Percentiles rank a stretch among this genome's conserved stretches.
Conservation (phyloP, 2,329 filamentous ascomycete genomes). For the Exophiala bonariae region DNA sequence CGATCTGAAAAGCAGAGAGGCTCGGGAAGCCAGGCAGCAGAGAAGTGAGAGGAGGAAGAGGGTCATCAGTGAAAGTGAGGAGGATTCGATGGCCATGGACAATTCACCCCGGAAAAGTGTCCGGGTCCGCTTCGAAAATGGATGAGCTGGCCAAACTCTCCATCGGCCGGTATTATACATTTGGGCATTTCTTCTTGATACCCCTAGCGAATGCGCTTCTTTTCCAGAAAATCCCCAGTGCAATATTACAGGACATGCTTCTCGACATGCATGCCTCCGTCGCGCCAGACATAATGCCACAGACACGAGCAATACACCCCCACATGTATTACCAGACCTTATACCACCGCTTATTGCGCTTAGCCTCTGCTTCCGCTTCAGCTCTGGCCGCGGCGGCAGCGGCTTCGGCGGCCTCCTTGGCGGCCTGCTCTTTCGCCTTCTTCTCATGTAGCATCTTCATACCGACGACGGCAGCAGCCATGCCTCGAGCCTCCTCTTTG, state of each 20-base stretch:
- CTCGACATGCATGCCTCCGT: not conserved
- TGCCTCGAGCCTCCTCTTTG: conserved; percentile 73
- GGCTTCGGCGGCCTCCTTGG: conserved; percentile 38
- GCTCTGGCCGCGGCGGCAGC: conserved; percentile 28
- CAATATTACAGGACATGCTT: too few relatives aligned
- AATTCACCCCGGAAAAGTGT: conserved; percentile 26
- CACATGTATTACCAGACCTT: conserved; percentile 44
- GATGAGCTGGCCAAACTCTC: conserved; percentile 8
- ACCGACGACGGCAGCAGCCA: conserved; percentile 82
- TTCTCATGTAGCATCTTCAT: conserved; percentile 72
- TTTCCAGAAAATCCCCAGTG: too few relatives aligned
- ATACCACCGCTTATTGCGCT: conserved; percentile 46
- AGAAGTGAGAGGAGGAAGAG: conserved; percentile 52
- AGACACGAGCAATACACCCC: conserved; percentile 21
- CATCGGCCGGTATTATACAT: too few relatives aligned
- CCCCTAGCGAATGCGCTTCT: too few relatives aligned
- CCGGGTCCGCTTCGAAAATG: conserved; percentile 21
- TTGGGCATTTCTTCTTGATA: too few relatives aligned
- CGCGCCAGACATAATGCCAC: conserved; percentile 24
- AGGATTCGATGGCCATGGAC: conserved; percentile 9
- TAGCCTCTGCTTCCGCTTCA: conserved; percentile 40
- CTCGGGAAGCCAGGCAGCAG: conserved; percentile 58
- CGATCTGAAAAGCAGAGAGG: conserved; percentile 61
- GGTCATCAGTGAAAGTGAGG: conserved; percentile 15
- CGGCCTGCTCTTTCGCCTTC: conserved; percentile 51